phyloP scores from a whole-genome alignment of 1,284 basidiomycete genomes.

The Heterobasidion irregulare region DNA sequence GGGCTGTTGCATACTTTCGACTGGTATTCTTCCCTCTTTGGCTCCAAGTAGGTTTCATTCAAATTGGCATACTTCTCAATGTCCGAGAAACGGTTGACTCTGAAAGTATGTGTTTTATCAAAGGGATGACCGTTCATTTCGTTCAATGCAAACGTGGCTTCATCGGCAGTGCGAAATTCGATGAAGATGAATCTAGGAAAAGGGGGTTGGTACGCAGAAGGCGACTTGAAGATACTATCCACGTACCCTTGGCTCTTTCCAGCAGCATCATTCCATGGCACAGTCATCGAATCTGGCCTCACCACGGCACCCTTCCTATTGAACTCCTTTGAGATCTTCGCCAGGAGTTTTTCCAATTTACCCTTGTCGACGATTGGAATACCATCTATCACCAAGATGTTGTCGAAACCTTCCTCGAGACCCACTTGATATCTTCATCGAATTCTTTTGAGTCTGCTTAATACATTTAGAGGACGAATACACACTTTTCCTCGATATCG shows the following conservation, averaged over 20 bases:
- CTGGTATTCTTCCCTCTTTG: conserved; percentile 72
- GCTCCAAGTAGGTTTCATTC: conserved; percentile 81
- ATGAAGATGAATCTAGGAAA: conserved; percentile 76
- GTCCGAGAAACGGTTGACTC: conserved; percentile 88
- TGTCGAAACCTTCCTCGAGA: conserved; percentile 80
- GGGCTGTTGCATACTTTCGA: conserved; percentile 49
- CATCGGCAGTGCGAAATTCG: conserved; percentile 76
- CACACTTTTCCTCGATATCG: conserved; percentile 90
- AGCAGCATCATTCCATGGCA: conserved; percentile 78
- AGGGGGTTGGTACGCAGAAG: neutral
- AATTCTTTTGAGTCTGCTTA: neutral
- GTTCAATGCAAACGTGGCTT: conserved; percentile 76
- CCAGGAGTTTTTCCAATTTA: conserved; percentile 70
- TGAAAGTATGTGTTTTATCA: conserved; percentile 88
- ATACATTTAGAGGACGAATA: conserved; percentile 5
- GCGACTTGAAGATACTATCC: conserved; percentile 1
- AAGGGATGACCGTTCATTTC: conserved; percentile 85
- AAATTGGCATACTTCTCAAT: conserved; percentile 81
- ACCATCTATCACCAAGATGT: conserved; percentile 81
- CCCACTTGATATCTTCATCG: conserved; percentile 65
- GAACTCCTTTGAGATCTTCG: conserved; percentile 80
- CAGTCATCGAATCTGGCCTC: conserved; percentile 68
- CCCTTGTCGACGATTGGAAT: conserved; percentile 80
- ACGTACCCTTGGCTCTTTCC: conserved; percentile 84
- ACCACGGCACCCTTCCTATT: conserved; percentile 71